Conservation (phyloP, 2,329 filamentous ascomycete genomes). For the Bipolaris gigantea region DNA sequence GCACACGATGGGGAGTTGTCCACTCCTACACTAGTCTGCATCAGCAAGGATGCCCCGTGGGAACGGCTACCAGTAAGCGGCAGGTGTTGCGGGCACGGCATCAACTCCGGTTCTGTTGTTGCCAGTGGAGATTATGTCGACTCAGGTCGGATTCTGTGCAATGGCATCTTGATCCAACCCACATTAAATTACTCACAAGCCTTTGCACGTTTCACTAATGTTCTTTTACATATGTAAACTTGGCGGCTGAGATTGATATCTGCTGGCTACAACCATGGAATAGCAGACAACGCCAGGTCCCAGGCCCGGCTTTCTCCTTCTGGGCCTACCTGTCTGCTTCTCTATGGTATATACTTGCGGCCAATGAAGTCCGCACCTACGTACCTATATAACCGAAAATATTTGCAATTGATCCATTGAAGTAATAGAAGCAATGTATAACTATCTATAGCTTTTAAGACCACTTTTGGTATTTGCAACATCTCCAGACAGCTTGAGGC, state of each 20-base stretch:
- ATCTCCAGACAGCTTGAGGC: slow-evolving; percentile 1
- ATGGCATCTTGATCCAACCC: neutral
- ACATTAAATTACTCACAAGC: neutral
- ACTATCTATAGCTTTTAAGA: too few relatives aligned
- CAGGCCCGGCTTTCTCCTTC: too few relatives aligned
- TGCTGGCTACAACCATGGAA: too few relatives aligned
- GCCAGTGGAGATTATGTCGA: slow-evolving; percentile 1
- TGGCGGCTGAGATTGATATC: slow-evolving; percentile 14
- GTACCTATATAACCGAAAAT: too few relatives aligned
- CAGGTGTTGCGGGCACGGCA: neutral
- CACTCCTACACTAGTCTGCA: slow-evolving; percentile 1
- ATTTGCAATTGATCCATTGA: too few relatives aligned
- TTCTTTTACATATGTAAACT: neutral
- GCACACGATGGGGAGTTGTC: neutral
- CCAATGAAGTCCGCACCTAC: too few relatives aligned
- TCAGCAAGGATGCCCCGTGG: slow-evolving; percentile 16
- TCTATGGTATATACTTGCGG: too few relatives aligned
- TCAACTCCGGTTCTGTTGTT: slow-evolving; percentile 14
- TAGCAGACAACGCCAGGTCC: too few relatives aligned
- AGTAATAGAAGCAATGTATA: too few relatives aligned
- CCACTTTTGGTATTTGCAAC: too few relatives aligned
- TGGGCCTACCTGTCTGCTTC: too few relatives aligned
- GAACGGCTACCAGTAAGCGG: slow-evolving; percentile 14
- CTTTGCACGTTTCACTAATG: neutral
- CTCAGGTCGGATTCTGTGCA: neutral